A percentile compares a stretch with the other conserved stretches of the same genome.
Evolutionary conservation across 208 protist genomes (phyloP).

Genomic region (Angomonas desouzai): DNA sequence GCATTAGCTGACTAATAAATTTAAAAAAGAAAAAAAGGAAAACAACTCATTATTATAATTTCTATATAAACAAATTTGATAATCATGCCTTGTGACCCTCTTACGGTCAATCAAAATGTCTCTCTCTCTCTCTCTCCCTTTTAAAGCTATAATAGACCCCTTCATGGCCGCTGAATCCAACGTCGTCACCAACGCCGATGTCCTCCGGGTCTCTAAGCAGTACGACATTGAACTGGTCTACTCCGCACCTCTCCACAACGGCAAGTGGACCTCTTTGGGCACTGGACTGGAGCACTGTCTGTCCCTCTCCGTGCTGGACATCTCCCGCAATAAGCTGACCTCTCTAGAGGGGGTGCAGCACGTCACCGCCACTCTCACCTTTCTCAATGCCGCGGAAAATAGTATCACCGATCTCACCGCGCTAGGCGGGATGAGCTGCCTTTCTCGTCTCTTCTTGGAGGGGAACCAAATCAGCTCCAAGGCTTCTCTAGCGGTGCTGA

Average conservation of each 20-base stretch:
- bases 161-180: too few relatives aligned
- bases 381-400: conserved; percentile 75
- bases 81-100: too few relatives aligned
- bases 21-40: conserved; percentile 4
- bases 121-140: too few relatives aligned
- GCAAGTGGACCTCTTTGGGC: conserved; percentile 24
- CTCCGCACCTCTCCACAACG: conserved; percentile 20
- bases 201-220: conserved; percentile 46
- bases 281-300: conserved; percentile 37
- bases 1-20: neutral
- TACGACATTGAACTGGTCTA: conserved; percentile 62
- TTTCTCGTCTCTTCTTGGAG: conserved; percentile 48
- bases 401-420: conserved; percentile 30
- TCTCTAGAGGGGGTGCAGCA: conserved; percentile 47
- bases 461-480: conserved; percentile 56
- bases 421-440: conserved; percentile 22
- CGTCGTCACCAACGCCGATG: conserved; percentile 34
- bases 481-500: conserved; percentile 30
- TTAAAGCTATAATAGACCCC: too few relatives aligned
- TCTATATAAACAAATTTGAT: neutral
- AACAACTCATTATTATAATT: conserved; percentile 3
- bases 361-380: conserved; percentile 37
- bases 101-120: too few relatives aligned
- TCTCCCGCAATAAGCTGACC: conserved; percentile 58
- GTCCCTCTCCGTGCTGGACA: conserved; percentile 46